Evolutionary conservation across 73 alveolate species (phyloP).

Genomic region (Paramecium tetraurelia): DNA sequence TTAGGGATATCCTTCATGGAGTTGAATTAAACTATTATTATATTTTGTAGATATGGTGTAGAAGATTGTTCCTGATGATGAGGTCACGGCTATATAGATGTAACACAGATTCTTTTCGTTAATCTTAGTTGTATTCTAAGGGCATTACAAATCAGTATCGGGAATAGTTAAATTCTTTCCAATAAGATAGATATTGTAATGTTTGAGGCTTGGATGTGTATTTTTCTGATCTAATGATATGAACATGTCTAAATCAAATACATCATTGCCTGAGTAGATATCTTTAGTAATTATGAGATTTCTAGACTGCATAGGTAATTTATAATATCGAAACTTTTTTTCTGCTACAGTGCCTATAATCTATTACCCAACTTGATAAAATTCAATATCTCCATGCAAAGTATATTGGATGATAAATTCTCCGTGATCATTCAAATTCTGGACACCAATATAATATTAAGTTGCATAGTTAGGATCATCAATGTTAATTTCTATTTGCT

Average conservation of each 20-base stretch:
- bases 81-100: background rate
- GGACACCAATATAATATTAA: background rate
- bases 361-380: background rate
- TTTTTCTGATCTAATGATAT: background rate
- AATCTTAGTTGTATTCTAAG: background rate
- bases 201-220: background rate
- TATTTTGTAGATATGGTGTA: background rate
- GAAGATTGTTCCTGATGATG: background rate
- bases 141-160: background rate
- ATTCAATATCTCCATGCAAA: background rate
- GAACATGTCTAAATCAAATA: background rate
- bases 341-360: slow-evolving; percentile 4
- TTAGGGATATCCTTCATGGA: slow-evolving; percentile 9
- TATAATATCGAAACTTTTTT: background rate
- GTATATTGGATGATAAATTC: slow-evolving; percentile 4
- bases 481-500: background rate
- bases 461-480: background rate
- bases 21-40: background rate
- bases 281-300: background rate
- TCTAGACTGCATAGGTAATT: background rate
- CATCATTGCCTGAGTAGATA: slow-evolving; percentile 1
- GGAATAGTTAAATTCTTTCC: background rate
- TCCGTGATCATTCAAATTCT: background rate
- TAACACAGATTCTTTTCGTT: background rate
- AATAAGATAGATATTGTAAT: background rate